Base-by-base conservation (phyloP, 1,139 yeast species). In the Diutina sp. region DNA sequence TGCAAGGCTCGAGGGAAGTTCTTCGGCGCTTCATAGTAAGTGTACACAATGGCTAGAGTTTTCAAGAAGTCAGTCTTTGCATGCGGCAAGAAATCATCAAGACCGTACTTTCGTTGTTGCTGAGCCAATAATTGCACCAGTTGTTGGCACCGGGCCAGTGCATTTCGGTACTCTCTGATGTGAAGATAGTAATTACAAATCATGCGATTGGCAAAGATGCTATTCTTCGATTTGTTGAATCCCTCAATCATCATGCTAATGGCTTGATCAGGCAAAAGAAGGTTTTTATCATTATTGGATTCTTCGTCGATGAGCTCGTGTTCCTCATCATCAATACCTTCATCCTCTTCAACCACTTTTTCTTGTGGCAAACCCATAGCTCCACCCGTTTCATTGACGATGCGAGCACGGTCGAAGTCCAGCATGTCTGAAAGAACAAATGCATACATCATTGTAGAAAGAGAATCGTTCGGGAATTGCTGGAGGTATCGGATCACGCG, bases 21-120 rank as follows among this genome's bases (percentile, higher is more conserved):
- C 67, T 90, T 90, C 6, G 98, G 99, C 0, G 97, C 88, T 66
- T 91, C 96, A 65, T 84, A 80, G 65, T 87, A 86, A 0, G 96
- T 89, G 64, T 90, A 88, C 0, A 87, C 79, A 2, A 85, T 80
- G 0, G 95, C 98, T 57, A 89, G 73, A 18, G 82, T 76, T 55
- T 90, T 78, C 29, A 86, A 73, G 30, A 89, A 71, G 57, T 84
- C 87, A 57, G 77, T 78, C 61, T 78, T 80, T 0, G 90, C 75
- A 59, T 83, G 72, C 1, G 67, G 65, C 55, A 87, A 73, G 25
- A 50, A 28, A n/a, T 32, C 14, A 25, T 70, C 66, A 7, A 76
- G 69, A 0, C 85, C 84, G 2, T 80, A 70, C 14, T 72, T 68
- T 55, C 80, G 69, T 44, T 77, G 77, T 14, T 77, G 63, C 30